phyloP scores from a whole-genome alignment of 176 grass and related monocot species.

The Avena eriantha region DNA sequence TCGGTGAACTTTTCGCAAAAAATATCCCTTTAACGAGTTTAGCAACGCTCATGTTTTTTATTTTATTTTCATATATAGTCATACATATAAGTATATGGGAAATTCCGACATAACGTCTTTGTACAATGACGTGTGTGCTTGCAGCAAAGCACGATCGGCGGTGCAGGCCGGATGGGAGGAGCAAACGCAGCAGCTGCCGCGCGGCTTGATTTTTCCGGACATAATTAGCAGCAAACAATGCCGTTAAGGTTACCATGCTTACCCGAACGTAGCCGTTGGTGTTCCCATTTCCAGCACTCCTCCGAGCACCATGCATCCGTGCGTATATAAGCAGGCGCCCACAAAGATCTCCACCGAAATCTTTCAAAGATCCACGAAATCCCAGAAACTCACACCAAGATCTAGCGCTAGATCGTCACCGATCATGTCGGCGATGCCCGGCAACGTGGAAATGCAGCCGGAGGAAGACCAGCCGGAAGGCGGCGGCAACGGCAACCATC shows the following conservation, averaged over 20 bases:
- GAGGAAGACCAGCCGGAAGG: neutral
- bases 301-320: neutral
- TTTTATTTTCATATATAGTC: too few species aligned
- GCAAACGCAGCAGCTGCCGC: neutral
- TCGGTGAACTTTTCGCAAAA: too few species aligned
- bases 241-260: neutral
- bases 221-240: constrained; percentile 20
- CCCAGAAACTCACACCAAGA: neutral
- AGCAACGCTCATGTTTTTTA: too few species aligned
- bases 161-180: neutral
- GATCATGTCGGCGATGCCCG: neutral
- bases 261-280: constrained; percentile 15
- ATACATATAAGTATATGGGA: too few species aligned
- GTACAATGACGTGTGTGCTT: too few species aligned
- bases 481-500: neutral
- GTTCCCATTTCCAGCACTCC: neutral
- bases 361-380: constrained; percentile 30
- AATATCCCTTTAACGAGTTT: too few species aligned
- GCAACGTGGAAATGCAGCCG: neutral
- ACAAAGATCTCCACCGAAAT: constrained; percentile 22
- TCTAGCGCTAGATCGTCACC: neutral
- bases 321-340: neutral
- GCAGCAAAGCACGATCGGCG: too few species aligned
- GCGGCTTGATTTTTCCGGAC: neutral
- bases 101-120: too few species aligned